phyloP scores from a whole-genome alignment of 2,329 filamentous ascomycete species.

The Coniochaeta sp. region DNA sequence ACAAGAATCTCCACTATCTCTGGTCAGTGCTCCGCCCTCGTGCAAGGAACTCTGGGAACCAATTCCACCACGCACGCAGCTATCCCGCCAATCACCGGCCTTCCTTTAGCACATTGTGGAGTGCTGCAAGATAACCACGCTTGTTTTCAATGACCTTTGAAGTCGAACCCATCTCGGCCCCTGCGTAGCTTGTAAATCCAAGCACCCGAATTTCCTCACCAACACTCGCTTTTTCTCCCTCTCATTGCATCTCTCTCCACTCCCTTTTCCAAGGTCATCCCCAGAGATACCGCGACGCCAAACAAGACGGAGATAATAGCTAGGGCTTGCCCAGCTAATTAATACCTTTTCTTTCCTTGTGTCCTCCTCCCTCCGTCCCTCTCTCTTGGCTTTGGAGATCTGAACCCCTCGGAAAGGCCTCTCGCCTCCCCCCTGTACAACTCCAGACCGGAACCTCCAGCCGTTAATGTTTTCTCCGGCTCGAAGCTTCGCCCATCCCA shows the following conservation, averaged over 20 bases:
- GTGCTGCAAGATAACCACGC: constrained; percentile 1
- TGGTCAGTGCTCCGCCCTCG: too few species aligned
- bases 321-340: background rate
- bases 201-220: constrained; percentile 1
- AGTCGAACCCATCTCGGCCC: background rate
- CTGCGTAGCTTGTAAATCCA: background rate
- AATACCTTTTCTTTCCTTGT: background rate
- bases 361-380: background rate
- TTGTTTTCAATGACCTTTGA: constrained; percentile 1
- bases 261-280: background rate
- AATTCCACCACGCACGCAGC: background rate
- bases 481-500: background rate
- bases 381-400: background rate
- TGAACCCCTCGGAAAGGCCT: background rate
- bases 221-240: constrained; percentile 1
- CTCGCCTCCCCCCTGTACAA: background rate
- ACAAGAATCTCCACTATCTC: background rate
- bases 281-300: background rate
- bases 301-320: background rate
- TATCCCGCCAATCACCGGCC: background rate
- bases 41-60: background rate
- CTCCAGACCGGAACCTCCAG: background rate
- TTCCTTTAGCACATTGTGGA: background rate
- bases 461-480: constrained; percentile 5
- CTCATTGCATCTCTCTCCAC: background rate